phyloP scores from a whole-genome alignment of 345 rosid species.

The Eucalyptus viminalis region DNA sequence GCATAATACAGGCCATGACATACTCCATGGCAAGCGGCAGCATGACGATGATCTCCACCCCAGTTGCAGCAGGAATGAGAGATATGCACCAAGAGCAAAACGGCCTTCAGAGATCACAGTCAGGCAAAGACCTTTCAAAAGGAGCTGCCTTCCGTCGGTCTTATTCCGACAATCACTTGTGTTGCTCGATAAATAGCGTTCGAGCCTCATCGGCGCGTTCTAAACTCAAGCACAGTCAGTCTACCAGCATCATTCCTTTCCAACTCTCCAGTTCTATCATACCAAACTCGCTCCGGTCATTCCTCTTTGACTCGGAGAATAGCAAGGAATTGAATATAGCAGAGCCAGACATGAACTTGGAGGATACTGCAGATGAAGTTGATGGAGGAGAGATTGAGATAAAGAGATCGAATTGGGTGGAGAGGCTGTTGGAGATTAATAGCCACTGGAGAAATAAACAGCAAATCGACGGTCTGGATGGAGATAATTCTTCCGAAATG shows the following conservation, averaged over 20 bases:
- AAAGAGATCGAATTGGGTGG: slow-evolving; percentile 67
- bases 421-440: slow-evolving; percentile 54
- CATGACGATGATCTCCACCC: slow-evolving; percentile 30
- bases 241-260: slow-evolving; percentile 47
- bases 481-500: background rate
- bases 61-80: slow-evolving; percentile 4
- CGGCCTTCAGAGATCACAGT: slow-evolving; percentile 47
- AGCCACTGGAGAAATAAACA: slow-evolving; percentile 38
- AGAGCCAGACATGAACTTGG: slow-evolving; percentile 5
- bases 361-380: background rate
- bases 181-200: slow-evolving; percentile 14
- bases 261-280: slow-evolving; percentile 43
- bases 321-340: slow-evolving; percentile 10
- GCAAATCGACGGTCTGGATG: slow-evolving; percentile 2
- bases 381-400: slow-evolving; percentile 7
- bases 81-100: slow-evolving; percentile 27
- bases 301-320: slow-evolving; percentile 50
- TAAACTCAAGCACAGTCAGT: slow-evolving; percentile 40
- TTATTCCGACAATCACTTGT: slow-evolving; percentile 55
- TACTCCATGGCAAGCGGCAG: slow-evolving; percentile 42
- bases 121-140: slow-evolving; percentile 34
- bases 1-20: background rate
- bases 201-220: slow-evolving; percentile 34
- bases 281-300: slow-evolving; percentile 35
- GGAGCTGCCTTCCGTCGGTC: slow-evolving; percentile 38